These are phyloP conservation scores for Diversispora epigaea DNA, from an alignment of 192 early-diverging fungal species.

Conservation along the genomic window DNA sequence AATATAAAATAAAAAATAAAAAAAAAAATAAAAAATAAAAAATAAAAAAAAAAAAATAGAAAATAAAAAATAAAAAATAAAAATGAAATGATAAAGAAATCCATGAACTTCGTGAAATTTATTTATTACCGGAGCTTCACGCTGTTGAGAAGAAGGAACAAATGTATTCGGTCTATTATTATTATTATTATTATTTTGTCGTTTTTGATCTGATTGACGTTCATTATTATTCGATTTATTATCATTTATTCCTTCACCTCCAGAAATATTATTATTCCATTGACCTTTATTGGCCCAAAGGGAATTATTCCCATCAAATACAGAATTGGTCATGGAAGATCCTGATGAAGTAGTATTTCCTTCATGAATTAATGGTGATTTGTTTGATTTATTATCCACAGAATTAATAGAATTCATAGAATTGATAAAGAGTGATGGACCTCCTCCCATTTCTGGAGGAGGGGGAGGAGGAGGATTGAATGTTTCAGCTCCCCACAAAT, in stretches of 20 bases:
- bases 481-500: slow-evolving; percentile 12
- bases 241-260: slow-evolving; percentile 12
- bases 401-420: neutral
- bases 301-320: neutral
- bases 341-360: slow-evolving; percentile 3
- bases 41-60: no score
- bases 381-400: neutral
- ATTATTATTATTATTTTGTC: no score
- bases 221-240: slow-evolving; percentile 7
- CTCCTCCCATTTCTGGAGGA: slow-evolving; percentile 1
- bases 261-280: neutral
- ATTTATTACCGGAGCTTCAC: slow-evolving; percentile 13
- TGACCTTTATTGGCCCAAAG: slow-evolving; percentile 17
- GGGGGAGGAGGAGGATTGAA: slow-evolving; percentile 1
- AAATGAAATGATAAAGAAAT: no score
- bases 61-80: no score
- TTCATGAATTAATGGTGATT: neutral
- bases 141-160: slow-evolving; percentile 4
- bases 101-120: no score
- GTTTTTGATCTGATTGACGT: neutral
- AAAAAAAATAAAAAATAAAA: no score
- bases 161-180: slow-evolving; percentile 5
- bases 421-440: neutral
- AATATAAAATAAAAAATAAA: no score
- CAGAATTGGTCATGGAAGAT: neutral